Evolutionary conservation across 2,329 filamentous ascomycete genomes (phyloP).

Genomic region (Fusarium sp.): DNA sequence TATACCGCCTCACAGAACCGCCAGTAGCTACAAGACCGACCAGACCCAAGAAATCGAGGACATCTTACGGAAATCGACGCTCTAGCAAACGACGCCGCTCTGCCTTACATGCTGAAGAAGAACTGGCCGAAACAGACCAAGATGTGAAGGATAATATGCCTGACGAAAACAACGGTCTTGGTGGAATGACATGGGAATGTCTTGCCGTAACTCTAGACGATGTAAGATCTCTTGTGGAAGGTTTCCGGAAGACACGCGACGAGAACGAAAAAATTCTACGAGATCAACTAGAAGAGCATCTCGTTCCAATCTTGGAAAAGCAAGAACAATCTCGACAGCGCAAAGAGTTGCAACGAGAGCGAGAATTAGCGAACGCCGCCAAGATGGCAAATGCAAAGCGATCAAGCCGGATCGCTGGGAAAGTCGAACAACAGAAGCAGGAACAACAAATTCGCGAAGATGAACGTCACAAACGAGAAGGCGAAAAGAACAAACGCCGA

Average conservation of each 20-base stretch:
- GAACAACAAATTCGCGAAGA: slow-evolving; percentile 79
- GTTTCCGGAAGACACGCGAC: slow-evolving; percentile 81
- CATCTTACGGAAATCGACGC: slow-evolving; percentile 65
- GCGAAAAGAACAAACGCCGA: slow-evolving; percentile 75
- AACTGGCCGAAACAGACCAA: slow-evolving; percentile 55
- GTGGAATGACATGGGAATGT: slow-evolving; percentile 90
- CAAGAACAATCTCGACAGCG: slow-evolving; percentile 80
- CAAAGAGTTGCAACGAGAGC: slow-evolving; percentile 76
- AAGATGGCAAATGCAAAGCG: slow-evolving; percentile 95
- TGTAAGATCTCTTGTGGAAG: slow-evolving; percentile 77
- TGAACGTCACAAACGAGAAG: slow-evolving; percentile 62
- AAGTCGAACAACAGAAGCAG: slow-evolving; percentile 80
- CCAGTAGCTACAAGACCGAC: slow-evolving; percentile 73
- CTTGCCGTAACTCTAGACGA: slow-evolving; percentile 85
- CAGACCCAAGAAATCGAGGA: slow-evolving; percentile 74
- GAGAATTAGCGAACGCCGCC: slow-evolving; percentile 83
- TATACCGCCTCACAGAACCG: slow-evolving; percentile 89
- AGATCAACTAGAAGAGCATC: slow-evolving; percentile 78
- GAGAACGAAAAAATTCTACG: slow-evolving; percentile 85
- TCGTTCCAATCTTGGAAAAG: slow-evolving; percentile 87
- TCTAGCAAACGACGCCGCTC: slow-evolving; percentile 80
- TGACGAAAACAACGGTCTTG: slow-evolving; percentile 73
- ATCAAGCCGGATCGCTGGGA: slow-evolving; percentile 88
- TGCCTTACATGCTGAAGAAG: slow-evolving; percentile 52
- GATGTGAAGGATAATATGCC: slow-evolving; percentile 50